These are phyloP conservation scores for Gomphus sp. DNA, from an alignment of 1,284 basidiomycete genomes.

Conservation along the genomic window DNA sequence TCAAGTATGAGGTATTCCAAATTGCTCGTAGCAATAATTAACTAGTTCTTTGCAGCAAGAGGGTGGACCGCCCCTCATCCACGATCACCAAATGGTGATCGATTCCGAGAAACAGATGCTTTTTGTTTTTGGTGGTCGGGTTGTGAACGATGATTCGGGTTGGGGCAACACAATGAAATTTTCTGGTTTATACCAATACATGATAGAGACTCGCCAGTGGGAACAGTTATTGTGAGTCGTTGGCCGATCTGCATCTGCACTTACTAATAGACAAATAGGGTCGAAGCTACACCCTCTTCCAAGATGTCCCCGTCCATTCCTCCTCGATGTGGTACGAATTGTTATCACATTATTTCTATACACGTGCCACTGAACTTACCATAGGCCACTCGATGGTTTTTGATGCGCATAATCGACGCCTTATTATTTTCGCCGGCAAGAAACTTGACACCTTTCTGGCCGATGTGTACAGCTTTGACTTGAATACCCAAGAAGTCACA, in stretches of 20 bases:
- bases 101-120: slow-evolving; percentile 64
- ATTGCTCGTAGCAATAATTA: too few species aligned
- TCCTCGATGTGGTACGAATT: slow-evolving; percentile 48
- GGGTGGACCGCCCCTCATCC: slow-evolving; percentile 67
- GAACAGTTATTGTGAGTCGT: slow-evolving; percentile 47
- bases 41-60: slow-evolving; percentile 29
- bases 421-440: slow-evolving; percentile 67
- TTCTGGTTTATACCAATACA: slow-evolving; percentile 64
- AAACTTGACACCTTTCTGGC: slow-evolving; percentile 53
- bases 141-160: slow-evolving; percentile 56
- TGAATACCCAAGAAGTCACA: slow-evolving; percentile 44
- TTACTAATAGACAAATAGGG: slow-evolving; percentile 24
- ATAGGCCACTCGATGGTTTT: slow-evolving; percentile 72
- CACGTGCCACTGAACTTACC: neutral
- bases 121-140: slow-evolving; percentile 72
- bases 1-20: slow-evolving; percentile 28
- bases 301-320: slow-evolving; percentile 27
- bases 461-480: slow-evolving; percentile 68
- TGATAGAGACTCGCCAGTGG: slow-evolving; percentile 55
- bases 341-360: neutral
- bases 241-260: slow-evolving; percentile 5
- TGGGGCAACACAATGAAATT: slow-evolving; percentile 33
- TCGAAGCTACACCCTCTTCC: slow-evolving; percentile 16
- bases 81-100: slow-evolving; percentile 76
- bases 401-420: slow-evolving; percentile 43